These are phyloP conservation scores for Bipolaris oryzae DNA, from an alignment of 2,329 filamentous ascomycete species.

Conservation along the genomic window DNA sequence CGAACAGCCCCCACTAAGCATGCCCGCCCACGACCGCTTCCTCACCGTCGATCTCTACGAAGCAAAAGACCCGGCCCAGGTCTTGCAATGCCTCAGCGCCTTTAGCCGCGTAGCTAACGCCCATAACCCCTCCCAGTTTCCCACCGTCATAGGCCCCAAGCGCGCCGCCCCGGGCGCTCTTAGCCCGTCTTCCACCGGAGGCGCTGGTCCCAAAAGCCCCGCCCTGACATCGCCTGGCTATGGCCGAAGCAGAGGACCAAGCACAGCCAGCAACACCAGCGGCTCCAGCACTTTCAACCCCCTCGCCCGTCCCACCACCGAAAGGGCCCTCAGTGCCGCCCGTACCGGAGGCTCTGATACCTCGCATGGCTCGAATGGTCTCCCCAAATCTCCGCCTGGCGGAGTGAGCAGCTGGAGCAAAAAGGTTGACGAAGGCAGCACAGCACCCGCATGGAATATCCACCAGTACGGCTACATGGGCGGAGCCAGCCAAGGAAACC, in stretches of 20 bases:
- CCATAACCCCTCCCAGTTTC: conserved; percentile 75
- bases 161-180: conserved; percentile 56
- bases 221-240: conserved; percentile 39
- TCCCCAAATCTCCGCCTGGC: conserved; percentile 53
- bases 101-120: conserved; percentile 87
- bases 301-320: conserved; percentile 43
- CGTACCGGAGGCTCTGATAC: conserved; percentile 63
- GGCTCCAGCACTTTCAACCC: conserved; percentile 56
- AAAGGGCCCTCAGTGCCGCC: conserved; percentile 53
- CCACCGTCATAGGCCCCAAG: conserved; percentile 76
- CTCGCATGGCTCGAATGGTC: conserved; percentile 59
- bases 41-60: conserved; percentile 97
- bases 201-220: conserved; percentile 29
- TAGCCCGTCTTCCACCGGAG: conserved; percentile 45
- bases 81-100: conserved; percentile 87
- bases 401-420: conserved; percentile 91
- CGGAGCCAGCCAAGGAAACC: conserved; percentile 92
- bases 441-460: conserved; percentile 95
- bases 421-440: conserved; percentile 77
- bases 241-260: conserved; percentile 52
- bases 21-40: conserved; percentile 94
- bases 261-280: conserved; percentile 48
- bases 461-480: conserved; percentile 98
- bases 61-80: conserved; percentile 92
- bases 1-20: conserved; percentile 80